Conservation (phyloP, 306 rosid species). For the Trichosanthes truncata region DNA sequence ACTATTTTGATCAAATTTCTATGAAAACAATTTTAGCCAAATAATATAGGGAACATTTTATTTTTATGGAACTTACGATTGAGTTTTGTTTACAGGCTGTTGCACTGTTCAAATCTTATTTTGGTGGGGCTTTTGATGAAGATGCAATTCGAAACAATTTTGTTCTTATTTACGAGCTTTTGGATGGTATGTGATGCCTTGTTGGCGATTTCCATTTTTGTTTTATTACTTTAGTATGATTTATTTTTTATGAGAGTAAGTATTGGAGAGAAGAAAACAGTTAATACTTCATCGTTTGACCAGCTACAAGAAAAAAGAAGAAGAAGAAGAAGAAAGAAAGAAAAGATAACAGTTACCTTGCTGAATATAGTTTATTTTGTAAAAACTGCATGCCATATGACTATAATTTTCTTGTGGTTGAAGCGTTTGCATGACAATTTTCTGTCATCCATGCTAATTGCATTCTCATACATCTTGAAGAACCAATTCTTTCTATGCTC, state of each 20-base stretch:
- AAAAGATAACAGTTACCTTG: background rate
- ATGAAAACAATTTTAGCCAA: background rate
- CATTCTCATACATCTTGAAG: background rate
- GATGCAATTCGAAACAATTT: constrained; percentile 98
- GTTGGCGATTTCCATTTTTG: background rate
- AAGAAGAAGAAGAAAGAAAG: no score
- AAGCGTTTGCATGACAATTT: background rate
- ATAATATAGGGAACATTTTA: background rate
- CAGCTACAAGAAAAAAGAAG: background rate
- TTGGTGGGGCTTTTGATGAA: constrained; percentile 97
- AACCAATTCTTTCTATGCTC: background rate
- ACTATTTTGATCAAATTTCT: background rate
- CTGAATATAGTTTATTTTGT: background rate
- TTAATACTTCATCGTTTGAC: background rate
- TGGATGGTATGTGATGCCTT: constrained; percentile 58
- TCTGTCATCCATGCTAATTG: background rate
- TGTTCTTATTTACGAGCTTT: constrained; percentile 91
- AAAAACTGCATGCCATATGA: background rate
- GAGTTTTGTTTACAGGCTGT: constrained; percentile 59
- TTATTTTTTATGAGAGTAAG: background rate
- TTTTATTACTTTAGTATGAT: background rate
- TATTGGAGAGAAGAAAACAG: background rate
- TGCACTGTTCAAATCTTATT: constrained; percentile 89
- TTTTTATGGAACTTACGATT: background rate
- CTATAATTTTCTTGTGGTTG: background rate